Percentiles rank a stretch among this genome's conserved stretches.
Evolutionary conservation across 1,284 basidiomycete genomes (phyloP).

Genomic region (Ustilago vetiveriae): DNA sequence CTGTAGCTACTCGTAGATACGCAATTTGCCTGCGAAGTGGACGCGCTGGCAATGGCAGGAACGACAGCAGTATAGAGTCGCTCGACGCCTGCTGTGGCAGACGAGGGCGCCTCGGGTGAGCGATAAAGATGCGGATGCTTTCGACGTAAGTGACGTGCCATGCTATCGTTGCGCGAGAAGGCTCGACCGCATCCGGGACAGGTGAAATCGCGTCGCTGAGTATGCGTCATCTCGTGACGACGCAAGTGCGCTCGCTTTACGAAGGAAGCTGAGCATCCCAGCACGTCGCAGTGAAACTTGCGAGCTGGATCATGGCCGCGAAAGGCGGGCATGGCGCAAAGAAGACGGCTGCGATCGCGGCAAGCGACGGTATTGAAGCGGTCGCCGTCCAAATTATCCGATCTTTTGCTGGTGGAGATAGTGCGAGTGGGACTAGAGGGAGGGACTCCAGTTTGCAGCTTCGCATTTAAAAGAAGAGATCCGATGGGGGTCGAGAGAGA

Average conservation of each 20-base stretch:
- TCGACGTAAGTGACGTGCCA: constrained; percentile 40
- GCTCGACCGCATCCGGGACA: constrained; percentile 34
- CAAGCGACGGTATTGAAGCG: background rate
- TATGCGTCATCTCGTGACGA: constrained; percentile 48
- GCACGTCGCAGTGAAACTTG: constrained; percentile 33
- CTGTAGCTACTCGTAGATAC: constrained; percentile 7
- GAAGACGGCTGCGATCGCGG: background rate
- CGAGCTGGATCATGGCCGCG: constrained; percentile 33
- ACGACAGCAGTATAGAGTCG: constrained; percentile 12
- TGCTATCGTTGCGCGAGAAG: constrained; percentile 46
- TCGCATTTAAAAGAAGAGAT: constrained; percentile 19
- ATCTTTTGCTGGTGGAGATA: background rate
- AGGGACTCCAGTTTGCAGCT: too few relatives aligned
- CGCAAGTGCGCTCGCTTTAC: constrained; percentile 46
- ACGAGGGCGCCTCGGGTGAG: constrained; percentile 7
- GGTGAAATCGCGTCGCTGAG: constrained; percentile 34
- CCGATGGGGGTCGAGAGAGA: too few relatives aligned
- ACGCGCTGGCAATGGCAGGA: background rate
- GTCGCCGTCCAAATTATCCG: background rate
- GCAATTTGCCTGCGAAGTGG: background rate
- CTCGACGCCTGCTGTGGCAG: constrained; percentile 1
- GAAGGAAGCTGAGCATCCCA: constrained; percentile 43
- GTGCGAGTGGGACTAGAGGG: constrained; percentile 22
- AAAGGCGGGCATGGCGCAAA: constrained; percentile 28
- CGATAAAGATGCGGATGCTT: constrained; percentile 42